Evolutionary conservation across 2,329 filamentous ascomycete species (phyloP).

Genomic region (Aspergillus japonicus): DNA sequence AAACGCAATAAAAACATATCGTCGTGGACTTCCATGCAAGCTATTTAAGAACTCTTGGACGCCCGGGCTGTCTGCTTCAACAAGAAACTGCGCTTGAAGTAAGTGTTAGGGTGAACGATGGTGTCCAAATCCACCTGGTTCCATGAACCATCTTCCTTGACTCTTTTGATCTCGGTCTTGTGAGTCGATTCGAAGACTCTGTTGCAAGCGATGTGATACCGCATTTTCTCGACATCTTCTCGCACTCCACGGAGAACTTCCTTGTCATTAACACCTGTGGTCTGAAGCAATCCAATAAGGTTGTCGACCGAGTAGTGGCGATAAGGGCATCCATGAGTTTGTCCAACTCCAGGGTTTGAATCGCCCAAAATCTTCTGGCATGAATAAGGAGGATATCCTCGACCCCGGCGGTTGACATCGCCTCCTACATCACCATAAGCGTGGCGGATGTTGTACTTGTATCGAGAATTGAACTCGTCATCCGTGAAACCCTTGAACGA

Average conservation of each 20-base stretch:
- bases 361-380: constrained; percentile 96
- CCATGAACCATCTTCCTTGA: constrained; percentile 72
- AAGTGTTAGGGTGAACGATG: constrained; percentile 95
- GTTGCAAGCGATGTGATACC: constrained; percentile 95
- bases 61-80: constrained; percentile 72
- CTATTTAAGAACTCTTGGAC: constrained; percentile 46
- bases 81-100: constrained; percentile 91
- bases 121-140: constrained; percentile 79
- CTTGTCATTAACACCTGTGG: constrained; percentile 75
- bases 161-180: constrained; percentile 72
- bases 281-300: constrained; percentile 70
- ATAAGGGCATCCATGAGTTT: constrained; percentile 95
- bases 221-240: constrained; percentile 83
- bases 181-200: constrained; percentile 88
- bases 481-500: constrained; percentile 84
- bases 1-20: constrained; percentile 26
- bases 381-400: constrained; percentile 86
- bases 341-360: constrained; percentile 78
- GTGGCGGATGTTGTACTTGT: constrained; percentile 96
- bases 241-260: constrained; percentile 76
- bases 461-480: constrained; percentile 95
- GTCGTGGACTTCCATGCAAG: constrained; percentile 51
- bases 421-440: constrained; percentile 92
- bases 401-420: constrained; percentile 79
- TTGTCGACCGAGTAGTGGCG: constrained; percentile 90